Evolutionary conservation across 164 flowering plant species (phyloP), one percentile per base, ranked within the genome.

Genomic region (Buxus sempervirens): DNA sequence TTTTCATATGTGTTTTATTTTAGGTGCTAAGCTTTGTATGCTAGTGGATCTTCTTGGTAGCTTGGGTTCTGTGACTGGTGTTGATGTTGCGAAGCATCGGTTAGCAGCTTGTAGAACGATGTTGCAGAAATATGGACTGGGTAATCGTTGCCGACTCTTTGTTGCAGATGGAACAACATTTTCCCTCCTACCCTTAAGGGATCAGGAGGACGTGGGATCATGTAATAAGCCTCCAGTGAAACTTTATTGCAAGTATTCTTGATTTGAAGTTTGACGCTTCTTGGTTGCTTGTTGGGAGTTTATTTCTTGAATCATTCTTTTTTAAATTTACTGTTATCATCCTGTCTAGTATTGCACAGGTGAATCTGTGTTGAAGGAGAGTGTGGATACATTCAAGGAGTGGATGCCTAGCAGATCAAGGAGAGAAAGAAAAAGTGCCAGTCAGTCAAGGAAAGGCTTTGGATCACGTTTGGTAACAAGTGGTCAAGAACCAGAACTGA

Each of bases 1-100:
- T n/a, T n/a, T n/a, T n/a, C n/a, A 13, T 54, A 22, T 60, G 49
- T 57, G 21, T 38, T 65, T 59, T 48, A 5, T 48, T 74, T 61
- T 87, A 95, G 97, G 97, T 73, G 98, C 99, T 71, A 95, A 95
- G 80, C 85, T 95, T 68, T 95, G 99, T 70, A 85, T 92, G 93
- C 82, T 92, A 19, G 58, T 80, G 65, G 99, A 95, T 66, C 81
- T 88, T 70, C 91, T 95, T 72, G 93, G 91, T 61, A 72, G 66
- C 69, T 86, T 87, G 5, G 99, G 99, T 61, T 85, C 99, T 70
- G 82, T 87, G 42, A 92, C 99, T 73, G 98, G 93, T 58, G 96
- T 95, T 64, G 99, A 92, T 83, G 74, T 90, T 75, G 88, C 99
- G 49, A 83, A 74, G 54, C 97, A 89, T 72, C 92, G 99, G 48